These are phyloP conservation scores for Crithidia brevicula DNA, from an alignment of 208 protist genomes.

Conservation along the genomic window DNA sequence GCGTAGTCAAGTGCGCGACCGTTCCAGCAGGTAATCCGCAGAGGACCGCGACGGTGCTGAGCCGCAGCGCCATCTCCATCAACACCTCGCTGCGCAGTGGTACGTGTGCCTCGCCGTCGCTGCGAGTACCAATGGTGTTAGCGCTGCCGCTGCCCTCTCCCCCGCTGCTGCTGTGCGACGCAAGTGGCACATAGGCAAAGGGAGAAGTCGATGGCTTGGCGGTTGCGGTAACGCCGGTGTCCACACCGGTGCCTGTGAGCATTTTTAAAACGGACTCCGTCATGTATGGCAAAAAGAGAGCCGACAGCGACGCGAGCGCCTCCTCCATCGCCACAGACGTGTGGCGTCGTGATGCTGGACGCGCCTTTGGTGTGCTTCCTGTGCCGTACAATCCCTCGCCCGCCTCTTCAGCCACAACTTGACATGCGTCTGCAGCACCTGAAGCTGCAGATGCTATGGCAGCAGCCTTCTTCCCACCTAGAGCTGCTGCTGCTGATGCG, in stretches of 20 bases:
- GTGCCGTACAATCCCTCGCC: too few relatives aligned
- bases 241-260: not conserved
- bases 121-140: not conserved
- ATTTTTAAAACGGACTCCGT: slow-evolving; percentile 32
- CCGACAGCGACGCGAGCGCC: slow-evolving; percentile 43
- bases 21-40: slow-evolving; percentile 54
- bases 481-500: too few relatives aligned
- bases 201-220: too few relatives aligned
- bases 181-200: too few relatives aligned
- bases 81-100: slow-evolving; percentile 20
- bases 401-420: too few relatives aligned
- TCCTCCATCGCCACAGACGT: slow-evolving; percentile 33
- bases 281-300: slow-evolving; percentile 48
- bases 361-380: too few relatives aligned
- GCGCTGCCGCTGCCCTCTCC: too few relatives aligned
- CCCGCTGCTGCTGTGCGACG: too few relatives aligned
- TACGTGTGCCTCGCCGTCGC: not conserved
- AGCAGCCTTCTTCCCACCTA: too few relatives aligned
- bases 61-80: slow-evolving; percentile 36
- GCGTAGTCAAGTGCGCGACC: slow-evolving; percentile 52
- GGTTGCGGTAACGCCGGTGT: not conserved
- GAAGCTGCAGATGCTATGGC: too few relatives aligned
- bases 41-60: slow-evolving; percentile 37
- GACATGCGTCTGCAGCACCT: too few relatives aligned
- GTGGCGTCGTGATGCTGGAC: slow-evolving; percentile 7